Evolutionary conservation across 1,139 yeast genomes (phyloP).

Genomic region (Nakaseomyces nivariensis): DNA sequence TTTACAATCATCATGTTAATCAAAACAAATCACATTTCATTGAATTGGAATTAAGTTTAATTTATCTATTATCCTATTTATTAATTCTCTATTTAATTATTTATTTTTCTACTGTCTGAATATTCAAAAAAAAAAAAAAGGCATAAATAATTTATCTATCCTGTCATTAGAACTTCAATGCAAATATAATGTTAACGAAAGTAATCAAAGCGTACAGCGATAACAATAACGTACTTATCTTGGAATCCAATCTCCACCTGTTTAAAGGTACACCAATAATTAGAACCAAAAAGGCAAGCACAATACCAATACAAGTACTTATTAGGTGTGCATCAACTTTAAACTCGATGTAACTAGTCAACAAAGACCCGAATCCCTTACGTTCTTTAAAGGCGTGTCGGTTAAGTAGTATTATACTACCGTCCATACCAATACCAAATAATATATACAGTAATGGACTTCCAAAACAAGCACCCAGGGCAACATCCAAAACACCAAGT

Average conservation of each 20-base stretch:
- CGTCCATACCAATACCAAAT: constrained; percentile 58
- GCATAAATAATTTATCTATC: too few relatives aligned
- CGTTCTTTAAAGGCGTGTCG: constrained; percentile 4
- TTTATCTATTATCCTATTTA: too few relatives aligned
- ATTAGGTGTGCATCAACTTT: constrained; percentile 39
- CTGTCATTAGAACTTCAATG: constrained; percentile 5
- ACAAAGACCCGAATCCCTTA: constrained; percentile 7
- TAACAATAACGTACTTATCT: constrained; percentile 37
- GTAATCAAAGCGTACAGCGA: constrained; percentile 14
- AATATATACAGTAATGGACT: constrained; percentile 68
- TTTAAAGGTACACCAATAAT: constrained; percentile 49
- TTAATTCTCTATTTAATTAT: too few relatives aligned
- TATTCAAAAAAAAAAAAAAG: too few relatives aligned
- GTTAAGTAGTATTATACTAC: constrained; percentile 39
- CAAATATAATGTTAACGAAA: constrained; percentile 8
- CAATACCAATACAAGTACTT: constrained; percentile 42
- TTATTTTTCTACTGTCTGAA: neutral
- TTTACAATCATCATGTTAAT: too few relatives aligned
- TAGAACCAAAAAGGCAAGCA: constrained; percentile 45
- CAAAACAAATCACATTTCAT: too few relatives aligned
- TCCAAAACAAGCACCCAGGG: constrained; percentile 89
- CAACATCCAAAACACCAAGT: constrained; percentile 87
- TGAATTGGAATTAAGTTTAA: too few relatives aligned
- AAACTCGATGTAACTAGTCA: constrained; percentile 26
- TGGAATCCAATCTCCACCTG: constrained; percentile 53